phyloP scores from a whole-genome alignment of 345 rosid species.

The Arabidopsis arenosa region DNA sequence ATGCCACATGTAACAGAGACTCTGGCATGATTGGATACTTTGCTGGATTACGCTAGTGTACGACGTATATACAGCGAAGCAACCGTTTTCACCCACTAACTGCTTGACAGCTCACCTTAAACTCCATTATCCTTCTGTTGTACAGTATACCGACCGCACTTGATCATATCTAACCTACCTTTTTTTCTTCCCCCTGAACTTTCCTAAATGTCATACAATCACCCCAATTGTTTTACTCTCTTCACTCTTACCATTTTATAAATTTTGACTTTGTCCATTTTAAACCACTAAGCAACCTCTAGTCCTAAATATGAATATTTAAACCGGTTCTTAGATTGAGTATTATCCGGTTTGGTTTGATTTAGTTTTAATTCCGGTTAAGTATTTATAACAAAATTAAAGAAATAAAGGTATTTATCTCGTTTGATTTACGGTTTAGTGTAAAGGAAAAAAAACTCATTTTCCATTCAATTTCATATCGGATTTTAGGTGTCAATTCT shows the following conservation, averaged over 20 bases:
- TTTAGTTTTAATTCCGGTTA: background rate
- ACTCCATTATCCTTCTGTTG: slow-evolving; percentile 5
- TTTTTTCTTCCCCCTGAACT: background rate
- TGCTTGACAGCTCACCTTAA: slow-evolving; percentile 43
- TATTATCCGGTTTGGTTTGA: background rate
- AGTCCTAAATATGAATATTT: background rate
- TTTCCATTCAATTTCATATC: background rate
- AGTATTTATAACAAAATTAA: too few relatives aligned
- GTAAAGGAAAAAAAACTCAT: too few relatives aligned
- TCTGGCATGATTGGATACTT: slow-evolving; percentile 44
- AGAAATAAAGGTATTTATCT: too few relatives aligned
- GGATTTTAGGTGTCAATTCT: background rate
- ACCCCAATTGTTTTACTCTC: slow-evolving; percentile 5
- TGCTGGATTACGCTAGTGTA: slow-evolving; percentile 42
- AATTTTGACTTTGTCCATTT: background rate
- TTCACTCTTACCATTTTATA: background rate
- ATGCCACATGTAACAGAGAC: slow-evolving; percentile 33
- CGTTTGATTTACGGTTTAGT: background rate
- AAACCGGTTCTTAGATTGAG: background rate
- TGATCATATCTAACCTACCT: slow-evolving; percentile 4
- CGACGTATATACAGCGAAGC: slow-evolving; percentile 44
- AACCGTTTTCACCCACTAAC: slow-evolving; percentile 37
- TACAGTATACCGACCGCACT: background rate
- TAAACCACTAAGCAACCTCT: background rate
- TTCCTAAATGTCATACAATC: background rate